These are phyloP conservation scores for Penicillium longicatenatum DNA, from an alignment of 495 filamentous ascomycete genomes.

Conservation along the genomic window DNA sequence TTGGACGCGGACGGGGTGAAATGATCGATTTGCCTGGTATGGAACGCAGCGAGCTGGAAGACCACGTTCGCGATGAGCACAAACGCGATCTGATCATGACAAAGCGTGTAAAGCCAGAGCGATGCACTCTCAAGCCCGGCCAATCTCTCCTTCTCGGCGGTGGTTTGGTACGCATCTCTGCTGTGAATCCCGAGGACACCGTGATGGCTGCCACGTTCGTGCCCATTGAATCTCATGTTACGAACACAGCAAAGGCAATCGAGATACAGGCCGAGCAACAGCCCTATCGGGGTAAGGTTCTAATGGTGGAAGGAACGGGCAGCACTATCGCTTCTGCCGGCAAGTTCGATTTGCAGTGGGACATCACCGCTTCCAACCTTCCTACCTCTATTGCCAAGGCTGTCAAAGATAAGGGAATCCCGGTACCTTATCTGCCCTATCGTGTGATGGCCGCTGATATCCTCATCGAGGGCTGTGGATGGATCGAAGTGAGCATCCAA, in stretches of 20 bases:
- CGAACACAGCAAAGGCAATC: constrained; percentile 75
- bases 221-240: constrained; percentile 70
- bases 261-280: constrained; percentile 59
- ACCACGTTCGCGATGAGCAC: constrained; percentile 64
- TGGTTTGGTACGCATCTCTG: constrained; percentile 87
- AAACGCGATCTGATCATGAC: constrained; percentile 75
- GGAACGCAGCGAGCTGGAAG: constrained; percentile 67
- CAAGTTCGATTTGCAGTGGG: constrained; percentile 70
- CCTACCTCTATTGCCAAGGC: constrained; percentile 40
- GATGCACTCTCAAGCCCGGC: constrained; percentile 69
- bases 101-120: constrained; percentile 64
- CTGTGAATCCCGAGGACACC: constrained; percentile 59
- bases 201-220: constrained; percentile 80
- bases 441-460: constrained; percentile 77
- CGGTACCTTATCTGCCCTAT: constrained; percentile 65
- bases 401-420: constrained; percentile 32
- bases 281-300: constrained; percentile 56
- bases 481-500: constrained; percentile 88
- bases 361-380: constrained; percentile 67
- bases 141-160: constrained; percentile 82
- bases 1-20: constrained; percentile 81
- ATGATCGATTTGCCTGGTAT: constrained; percentile 94
- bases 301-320: constrained; percentile 59
- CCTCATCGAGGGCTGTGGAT: constrained; percentile 86
- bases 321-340: constrained; percentile 66